phyloP scores from a whole-genome alignment of 495 filamentous ascomycete genomes.

The Penicillium goetzii region DNA sequence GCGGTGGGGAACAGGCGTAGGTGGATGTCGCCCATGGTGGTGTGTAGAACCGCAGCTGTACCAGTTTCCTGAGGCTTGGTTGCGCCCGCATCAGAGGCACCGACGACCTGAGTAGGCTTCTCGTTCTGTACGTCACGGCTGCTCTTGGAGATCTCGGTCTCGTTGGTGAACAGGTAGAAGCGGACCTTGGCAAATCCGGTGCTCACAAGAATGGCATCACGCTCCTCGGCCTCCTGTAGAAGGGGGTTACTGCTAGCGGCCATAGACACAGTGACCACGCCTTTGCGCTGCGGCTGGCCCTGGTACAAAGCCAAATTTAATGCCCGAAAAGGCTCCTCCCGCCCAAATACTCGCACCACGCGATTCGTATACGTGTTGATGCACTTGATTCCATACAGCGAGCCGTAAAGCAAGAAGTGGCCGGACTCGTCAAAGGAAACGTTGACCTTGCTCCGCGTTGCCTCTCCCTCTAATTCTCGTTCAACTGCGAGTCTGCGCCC shows the following conservation, averaged over 20 bases:
- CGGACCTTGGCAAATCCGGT: constrained; percentile 87
- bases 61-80: constrained; percentile 72
- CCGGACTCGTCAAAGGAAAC: constrained; percentile 95
- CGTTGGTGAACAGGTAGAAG: constrained; percentile 98
- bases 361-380: constrained; percentile 94
- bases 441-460: constrained; percentile 73
- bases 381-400: constrained; percentile 86
- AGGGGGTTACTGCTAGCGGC: constrained; percentile 92
- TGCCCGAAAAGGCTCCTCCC: constrained; percentile 84
- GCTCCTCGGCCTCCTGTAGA: constrained; percentile 85
- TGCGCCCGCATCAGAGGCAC: constrained; percentile 44
- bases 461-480: constrained; percentile 74
- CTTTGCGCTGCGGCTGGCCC: constrained; percentile 90
- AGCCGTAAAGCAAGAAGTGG: constrained; percentile 93
- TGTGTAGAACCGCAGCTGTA: constrained; percentile 84
- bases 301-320: constrained; percentile 90
- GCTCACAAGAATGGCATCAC: constrained; percentile 85
- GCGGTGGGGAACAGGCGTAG: constrained; percentile 91
- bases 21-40: constrained; percentile 92
- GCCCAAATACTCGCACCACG: constrained; percentile 83
- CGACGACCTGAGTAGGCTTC: constrained; percentile 62
- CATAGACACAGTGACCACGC: constrained; percentile 94
- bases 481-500: constrained; percentile 87
- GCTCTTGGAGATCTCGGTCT: constrained; percentile 79
- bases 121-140: constrained; percentile 94